Conservation (phyloP, 257 asterid genomes). For the Plantago ovata region DNA sequence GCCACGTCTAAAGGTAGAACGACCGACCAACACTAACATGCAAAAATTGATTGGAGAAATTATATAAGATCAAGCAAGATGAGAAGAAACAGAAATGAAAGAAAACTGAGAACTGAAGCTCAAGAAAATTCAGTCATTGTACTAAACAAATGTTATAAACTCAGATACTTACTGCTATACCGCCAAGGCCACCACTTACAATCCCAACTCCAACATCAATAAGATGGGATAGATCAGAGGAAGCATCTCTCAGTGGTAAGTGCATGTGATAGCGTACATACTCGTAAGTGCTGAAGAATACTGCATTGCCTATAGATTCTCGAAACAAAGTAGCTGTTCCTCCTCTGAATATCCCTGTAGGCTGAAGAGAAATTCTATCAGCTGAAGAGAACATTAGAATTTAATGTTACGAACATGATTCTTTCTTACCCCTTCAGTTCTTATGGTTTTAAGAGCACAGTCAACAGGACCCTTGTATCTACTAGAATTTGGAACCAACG, state of each 20-base stretch:
- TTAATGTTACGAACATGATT: conserved; percentile 15
- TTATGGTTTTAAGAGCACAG: conserved; percentile 72
- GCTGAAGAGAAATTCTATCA: conserved; percentile 50
- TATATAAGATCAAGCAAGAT: too few species aligned
- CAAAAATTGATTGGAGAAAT: neutral
- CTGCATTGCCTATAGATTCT: conserved; percentile 81
- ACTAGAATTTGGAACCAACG: conserved; percentile 41
- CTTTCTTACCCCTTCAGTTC: conserved; percentile 76
- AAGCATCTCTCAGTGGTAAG: conserved; percentile 47
- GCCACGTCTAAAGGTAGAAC: conserved; percentile 88
- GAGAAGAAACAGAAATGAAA: neutral
- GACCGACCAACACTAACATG: conserved; percentile 60
- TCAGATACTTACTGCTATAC: conserved; percentile 61
- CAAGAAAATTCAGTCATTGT: conserved; percentile 9
- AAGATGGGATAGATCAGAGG: conserved; percentile 46
- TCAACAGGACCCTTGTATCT: conserved; percentile 74
- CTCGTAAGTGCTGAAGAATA: conserved; percentile 83
- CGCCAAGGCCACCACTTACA: conserved; percentile 85
- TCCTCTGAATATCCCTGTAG: conserved; percentile 81
- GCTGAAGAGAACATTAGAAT: conserved; percentile 25
- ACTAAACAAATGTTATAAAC: conserved; percentile 13
- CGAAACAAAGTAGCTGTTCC: conserved; percentile 68
- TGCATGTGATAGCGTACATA: conserved; percentile 72
- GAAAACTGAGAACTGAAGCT: neutral
- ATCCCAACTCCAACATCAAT: conserved; percentile 76